These are phyloP conservation scores for Fusarium longipes DNA, from an alignment of 2,329 filamentous ascomycete genomes.

Conservation along the genomic window DNA sequence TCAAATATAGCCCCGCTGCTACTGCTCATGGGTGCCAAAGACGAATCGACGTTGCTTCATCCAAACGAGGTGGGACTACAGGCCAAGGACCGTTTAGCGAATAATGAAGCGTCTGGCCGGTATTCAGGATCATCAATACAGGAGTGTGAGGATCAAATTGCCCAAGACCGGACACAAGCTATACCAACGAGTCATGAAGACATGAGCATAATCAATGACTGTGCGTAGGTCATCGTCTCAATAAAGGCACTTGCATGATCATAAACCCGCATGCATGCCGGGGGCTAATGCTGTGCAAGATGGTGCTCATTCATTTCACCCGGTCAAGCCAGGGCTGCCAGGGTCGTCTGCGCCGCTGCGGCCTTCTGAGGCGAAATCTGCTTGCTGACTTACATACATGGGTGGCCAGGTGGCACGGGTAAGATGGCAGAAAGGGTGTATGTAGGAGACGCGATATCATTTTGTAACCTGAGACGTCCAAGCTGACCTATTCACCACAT, in stretches of 20 bases:
- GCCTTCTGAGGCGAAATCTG: constrained; percentile 44
- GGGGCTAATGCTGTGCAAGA: constrained; percentile 40
- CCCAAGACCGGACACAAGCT: neutral
- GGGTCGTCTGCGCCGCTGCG: constrained; percentile 30
- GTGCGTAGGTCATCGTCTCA: constrained; percentile 30
- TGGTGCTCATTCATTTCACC: constrained; percentile 40
- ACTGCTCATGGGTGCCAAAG: neutral
- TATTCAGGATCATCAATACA: neutral
- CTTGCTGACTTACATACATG: constrained; percentile 28
- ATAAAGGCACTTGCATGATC: constrained; percentile 46
- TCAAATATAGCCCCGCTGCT: neutral
- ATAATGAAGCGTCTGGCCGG: neutral
- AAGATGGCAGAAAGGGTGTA: neutral
- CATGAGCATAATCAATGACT: constrained; percentile 22
- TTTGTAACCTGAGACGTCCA: constrained; percentile 15
- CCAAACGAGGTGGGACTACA: neutral
- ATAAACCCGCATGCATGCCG: constrained; percentile 39
- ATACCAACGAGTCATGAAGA: constrained; percentile 33
- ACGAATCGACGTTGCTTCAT: neutral
- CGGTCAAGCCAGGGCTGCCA: constrained; percentile 39
- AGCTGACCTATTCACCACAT: neutral
- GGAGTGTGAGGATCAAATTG: neutral
- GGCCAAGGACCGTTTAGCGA: neutral
- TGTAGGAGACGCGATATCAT: constrained; percentile 5
- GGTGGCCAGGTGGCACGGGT: neutral